A percentile compares a stretch with the other conserved stretches of the same genome.
Conservation (phyloP, 2,329 filamentous ascomycete species). For the Tolypocladium guangdongense region DNA sequence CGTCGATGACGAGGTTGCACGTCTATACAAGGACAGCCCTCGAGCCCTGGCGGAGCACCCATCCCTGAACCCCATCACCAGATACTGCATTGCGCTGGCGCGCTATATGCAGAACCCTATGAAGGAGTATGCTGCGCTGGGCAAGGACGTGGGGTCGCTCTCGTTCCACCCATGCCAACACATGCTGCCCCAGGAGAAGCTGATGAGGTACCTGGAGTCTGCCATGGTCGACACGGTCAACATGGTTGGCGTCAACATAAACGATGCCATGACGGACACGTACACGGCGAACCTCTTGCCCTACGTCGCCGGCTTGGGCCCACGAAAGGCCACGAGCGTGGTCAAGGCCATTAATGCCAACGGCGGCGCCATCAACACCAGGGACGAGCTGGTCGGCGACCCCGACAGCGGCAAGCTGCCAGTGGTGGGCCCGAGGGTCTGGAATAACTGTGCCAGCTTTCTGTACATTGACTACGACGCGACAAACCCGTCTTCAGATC, state of each 20-base stretch:
- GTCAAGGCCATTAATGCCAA: conserved; percentile 79
- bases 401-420: conserved; percentile 66
- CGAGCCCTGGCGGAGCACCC: conserved; percentile 74
- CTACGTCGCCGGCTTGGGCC: conserved; percentile 83
- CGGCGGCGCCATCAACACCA: conserved; percentile 71
- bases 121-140: conserved; percentile 90
- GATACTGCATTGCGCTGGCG: conserved; percentile 83
- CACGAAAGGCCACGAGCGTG: conserved; percentile 72
- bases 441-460: conserved; percentile 96
- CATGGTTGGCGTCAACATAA: conserved; percentile 88
- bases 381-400: conserved; percentile 82
- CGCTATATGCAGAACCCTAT: conserved; percentile 92
- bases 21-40: conserved; percentile 84
- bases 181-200: conserved; percentile 76
- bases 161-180: conserved; percentile 86
- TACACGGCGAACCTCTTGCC: conserved; percentile 82
- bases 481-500: conserved; percentile 74
- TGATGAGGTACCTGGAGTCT: conserved; percentile 80
- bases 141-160: conserved; percentile 76
- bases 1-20: conserved; percentile 94
- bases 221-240: conserved; percentile 99
- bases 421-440: conserved; percentile 81
- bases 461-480: conserved; percentile 80
- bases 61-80: conserved; percentile 62
- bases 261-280: conserved; percentile 72